A percentile compares a stretch with the other conserved stretches of the same genome.
Conservation (phyloP, 352 stramenopile genomes). For the Globisporangium lucens region DNA sequence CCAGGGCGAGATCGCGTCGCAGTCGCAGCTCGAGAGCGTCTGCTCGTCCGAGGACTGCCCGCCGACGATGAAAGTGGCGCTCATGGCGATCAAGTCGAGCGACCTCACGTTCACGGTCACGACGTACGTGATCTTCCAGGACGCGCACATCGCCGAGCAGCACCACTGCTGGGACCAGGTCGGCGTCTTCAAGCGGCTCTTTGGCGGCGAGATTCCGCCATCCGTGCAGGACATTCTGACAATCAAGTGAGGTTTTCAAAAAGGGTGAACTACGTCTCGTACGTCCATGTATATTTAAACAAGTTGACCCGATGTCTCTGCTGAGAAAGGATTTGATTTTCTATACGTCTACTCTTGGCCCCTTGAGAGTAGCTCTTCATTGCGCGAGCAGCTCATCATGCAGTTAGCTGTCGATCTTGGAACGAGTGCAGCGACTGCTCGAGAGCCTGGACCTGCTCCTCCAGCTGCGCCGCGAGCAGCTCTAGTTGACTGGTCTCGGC, state of each 20-base stretch:
- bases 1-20: constrained; percentile 70
- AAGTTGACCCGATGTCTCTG: constrained; percentile 2
- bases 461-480: constrained; percentile 12
- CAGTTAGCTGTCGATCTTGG: neutral
- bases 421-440: constrained; percentile 20
- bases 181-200: constrained; percentile 77
- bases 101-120: constrained; percentile 84
- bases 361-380: neutral
- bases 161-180: constrained; percentile 84
- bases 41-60: constrained; percentile 71
- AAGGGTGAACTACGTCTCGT: neutral
- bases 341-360: constrained; percentile 2
- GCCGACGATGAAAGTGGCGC: constrained; percentile 55
- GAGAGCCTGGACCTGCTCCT: constrained; percentile 26
- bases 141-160: constrained; percentile 64
- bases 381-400: neutral
- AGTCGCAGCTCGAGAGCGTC: constrained; percentile 55
- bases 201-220: constrained; percentile 65
- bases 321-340: constrained; percentile 1
- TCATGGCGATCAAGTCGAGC: constrained; percentile 77
- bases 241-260: constrained; percentile 20
- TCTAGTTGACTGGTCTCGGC: constrained; percentile 42
- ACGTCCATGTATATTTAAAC: constrained; percentile 19
- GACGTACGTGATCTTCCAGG: constrained; percentile 80
- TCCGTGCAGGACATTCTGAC: constrained; percentile 53